Conservation (phyloP, 2,329 filamentous ascomycete genomes). For the Talaromyces sp. region DNA sequence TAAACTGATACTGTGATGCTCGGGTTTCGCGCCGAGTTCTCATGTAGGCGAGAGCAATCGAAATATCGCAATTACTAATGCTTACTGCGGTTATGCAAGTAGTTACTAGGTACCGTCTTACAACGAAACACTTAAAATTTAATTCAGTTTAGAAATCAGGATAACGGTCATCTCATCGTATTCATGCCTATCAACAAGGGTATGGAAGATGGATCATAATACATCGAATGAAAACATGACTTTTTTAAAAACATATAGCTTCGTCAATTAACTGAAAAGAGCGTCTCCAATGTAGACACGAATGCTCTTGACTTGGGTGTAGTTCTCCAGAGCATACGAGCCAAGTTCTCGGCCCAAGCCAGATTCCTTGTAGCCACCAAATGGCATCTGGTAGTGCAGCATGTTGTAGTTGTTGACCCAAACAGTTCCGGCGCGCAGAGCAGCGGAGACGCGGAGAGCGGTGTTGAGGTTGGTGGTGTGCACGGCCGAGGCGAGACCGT, state of each 20-base stretch:
- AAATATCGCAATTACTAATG: neutral
- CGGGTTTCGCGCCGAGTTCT: no score
- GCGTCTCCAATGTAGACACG: conserved; percentile 41
- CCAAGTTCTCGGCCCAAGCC: conserved; percentile 43
- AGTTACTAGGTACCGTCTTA: neutral
- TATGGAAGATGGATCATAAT: neutral
- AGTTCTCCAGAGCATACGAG: conserved; percentile 46
- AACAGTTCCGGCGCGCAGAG: conserved; percentile 61
- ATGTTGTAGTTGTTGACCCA: conserved; percentile 70
- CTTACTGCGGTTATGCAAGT: neutral
- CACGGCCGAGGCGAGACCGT: conserved; percentile 70
- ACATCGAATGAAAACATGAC: neutral
- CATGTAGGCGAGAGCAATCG: neutral
- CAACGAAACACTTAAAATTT: neutral
- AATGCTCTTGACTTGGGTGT: conserved; percentile 46
- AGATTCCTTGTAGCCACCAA: conserved; percentile 42
- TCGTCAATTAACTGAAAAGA: conserved; percentile 36
- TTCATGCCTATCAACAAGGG: neutral
- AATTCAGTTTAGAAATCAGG: neutral
- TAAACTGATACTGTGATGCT: no score
- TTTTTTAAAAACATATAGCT: neutral
- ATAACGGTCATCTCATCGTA: neutral
- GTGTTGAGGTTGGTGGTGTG: conserved; percentile 77
- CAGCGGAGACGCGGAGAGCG: conserved; percentile 68
- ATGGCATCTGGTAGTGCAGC: conserved; percentile 45